phyloP scores from a whole-genome alignment of 768 basidiomycete genomes.

The Phaeotremella skinneri region DNA sequence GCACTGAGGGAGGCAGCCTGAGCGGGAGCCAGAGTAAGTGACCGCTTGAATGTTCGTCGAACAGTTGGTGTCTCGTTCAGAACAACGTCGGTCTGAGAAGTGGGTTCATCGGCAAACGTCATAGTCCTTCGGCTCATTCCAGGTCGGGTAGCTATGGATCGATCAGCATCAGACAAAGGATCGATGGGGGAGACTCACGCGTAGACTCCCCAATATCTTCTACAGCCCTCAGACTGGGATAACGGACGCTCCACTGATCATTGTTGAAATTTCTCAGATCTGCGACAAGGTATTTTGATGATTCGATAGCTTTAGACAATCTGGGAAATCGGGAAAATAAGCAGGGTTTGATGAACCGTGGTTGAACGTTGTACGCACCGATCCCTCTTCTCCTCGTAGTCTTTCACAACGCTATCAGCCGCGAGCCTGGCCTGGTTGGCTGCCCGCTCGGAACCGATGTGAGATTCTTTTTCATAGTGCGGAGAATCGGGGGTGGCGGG shows the following conservation, averaged over 20 bases:
- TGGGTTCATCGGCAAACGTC: slow-evolving; percentile 81
- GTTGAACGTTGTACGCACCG: slow-evolving; percentile 56
- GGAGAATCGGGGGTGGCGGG: slow-evolving; percentile 40
- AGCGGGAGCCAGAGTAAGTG: slow-evolving; percentile 57
- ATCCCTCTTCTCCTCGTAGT: slow-evolving; percentile 59
- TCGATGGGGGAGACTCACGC: slow-evolving; percentile 19
- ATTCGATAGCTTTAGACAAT: slow-evolving; percentile 72
- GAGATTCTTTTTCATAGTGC: slow-evolving; percentile 41
- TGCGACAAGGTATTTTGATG: slow-evolving; percentile 65
- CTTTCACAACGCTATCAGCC: slow-evolving; percentile 42
- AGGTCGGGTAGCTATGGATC: slow-evolving; percentile 45
- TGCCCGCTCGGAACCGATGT: slow-evolving; percentile 31
- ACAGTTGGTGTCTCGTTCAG: slow-evolving; percentile 56
- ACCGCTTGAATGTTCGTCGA: slow-evolving; percentile 56
- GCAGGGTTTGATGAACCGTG: slow-evolving; percentile 11
- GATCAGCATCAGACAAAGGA: slow-evolving; percentile 3
- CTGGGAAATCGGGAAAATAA: slow-evolving; percentile 52
- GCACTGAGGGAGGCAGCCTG: slow-evolving; percentile 46
- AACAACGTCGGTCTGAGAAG: slow-evolving; percentile 65
- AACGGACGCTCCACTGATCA: slow-evolving; percentile 81
- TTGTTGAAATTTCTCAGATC: slow-evolving; percentile 79
- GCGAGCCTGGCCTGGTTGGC: slow-evolving; percentile 30
- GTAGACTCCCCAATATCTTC: slow-evolving; percentile 8
- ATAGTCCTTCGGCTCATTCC: slow-evolving; percentile 61
- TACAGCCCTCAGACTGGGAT: slow-evolving; percentile 63